Evolutionary conservation across 148 eudicot species (phyloP), one percentile per base, ranked within the genome.

Genomic region (Rhododendron simsii): DNA sequence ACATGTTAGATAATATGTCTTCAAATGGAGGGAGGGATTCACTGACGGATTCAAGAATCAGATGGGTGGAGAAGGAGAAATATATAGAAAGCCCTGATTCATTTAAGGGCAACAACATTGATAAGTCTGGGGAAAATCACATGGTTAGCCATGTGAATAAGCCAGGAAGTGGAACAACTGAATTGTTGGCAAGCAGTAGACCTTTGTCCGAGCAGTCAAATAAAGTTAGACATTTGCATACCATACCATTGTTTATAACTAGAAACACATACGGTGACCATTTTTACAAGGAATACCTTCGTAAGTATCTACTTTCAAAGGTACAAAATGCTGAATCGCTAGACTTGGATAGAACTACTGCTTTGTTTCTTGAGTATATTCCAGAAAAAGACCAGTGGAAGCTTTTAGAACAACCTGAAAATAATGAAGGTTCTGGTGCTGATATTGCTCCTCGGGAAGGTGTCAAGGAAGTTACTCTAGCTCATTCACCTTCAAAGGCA

Each of bases 351-450:
- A 69, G 90, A 77, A 89, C 91, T 15, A 63, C 91, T 74, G 83
- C 93, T 86, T 85, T 93, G 37, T 92, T 89, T 88, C 92, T 95
- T 85, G 91, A 94, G 90, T 91, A 94, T 87, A 86, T 91, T 84
- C 96, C 96, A 76, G 98, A 93, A 88, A 94, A 93, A 86, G 95
- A 92, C 73, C 91, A 90, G 50, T 95, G 93, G 96, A 92, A 93
- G 92, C 89, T 93, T 86, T 89, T 88, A 84, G 94, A 94, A 61
- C 93, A 89, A 78, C 88, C 91, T 16, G 91, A 44, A 61, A 80
- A 85, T 65, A 28, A 20, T 79, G 82, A 28, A 81, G 91, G 39
- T 85, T 77, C 89, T 86, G 90, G 33, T 85, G 74, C 89, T 86
- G 78, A 86, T 69, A n/a, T 20, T 69, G 51, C 20, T 71, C 5